A percentile compares a stretch with the other conserved stretches of the same genome.
Evolutionary conservation across 2,329 filamentous ascomycete species (phyloP).

Genomic region (Ophiostoma novo-ulmi): DNA sequence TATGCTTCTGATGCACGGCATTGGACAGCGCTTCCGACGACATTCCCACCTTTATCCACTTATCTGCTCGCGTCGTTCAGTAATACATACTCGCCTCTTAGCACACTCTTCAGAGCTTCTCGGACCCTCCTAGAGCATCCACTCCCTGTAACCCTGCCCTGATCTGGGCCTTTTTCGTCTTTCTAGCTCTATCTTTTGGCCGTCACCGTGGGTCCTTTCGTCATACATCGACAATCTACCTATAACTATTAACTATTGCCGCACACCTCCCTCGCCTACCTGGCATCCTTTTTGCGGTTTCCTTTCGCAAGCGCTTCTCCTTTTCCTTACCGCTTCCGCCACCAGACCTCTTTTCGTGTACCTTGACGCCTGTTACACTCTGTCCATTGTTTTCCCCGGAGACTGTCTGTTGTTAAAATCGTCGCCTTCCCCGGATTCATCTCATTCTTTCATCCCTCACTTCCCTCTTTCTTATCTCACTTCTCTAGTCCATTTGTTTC

Average conservation of each 20-base stretch:
- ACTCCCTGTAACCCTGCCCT: constrained; percentile 2
- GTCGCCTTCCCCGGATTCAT: not conserved
- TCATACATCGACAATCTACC: constrained; percentile 4
- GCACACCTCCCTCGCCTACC: not conserved
- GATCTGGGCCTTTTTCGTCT: not conserved
- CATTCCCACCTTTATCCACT: not conserved
- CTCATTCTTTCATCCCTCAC: not conserved
- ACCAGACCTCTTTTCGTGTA: not conserved
- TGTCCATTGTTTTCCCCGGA: not conserved
- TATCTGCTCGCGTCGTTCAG: not conserved
- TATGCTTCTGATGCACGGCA: constrained; percentile 20
- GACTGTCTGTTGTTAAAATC: not conserved
- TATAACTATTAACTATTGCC: not conserved
- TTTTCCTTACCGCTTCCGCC: constrained; percentile 1
- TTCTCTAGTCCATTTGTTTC: not conserved
- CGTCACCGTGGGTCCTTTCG: constrained; percentile 2
- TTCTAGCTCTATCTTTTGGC: not conserved
- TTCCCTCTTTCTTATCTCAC: not conserved
- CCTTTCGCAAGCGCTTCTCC: not conserved
- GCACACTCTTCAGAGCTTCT: not conserved
- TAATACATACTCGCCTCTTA: not conserved
- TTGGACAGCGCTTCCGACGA: constrained; percentile 18
- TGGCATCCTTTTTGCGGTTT: not conserved
- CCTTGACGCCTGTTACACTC: not conserved
- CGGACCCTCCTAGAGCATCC: not conserved